Evolutionary conservation across 73 alveolate genomes (phyloP).

Genomic region (Symbiodinium pilosum): DNA sequence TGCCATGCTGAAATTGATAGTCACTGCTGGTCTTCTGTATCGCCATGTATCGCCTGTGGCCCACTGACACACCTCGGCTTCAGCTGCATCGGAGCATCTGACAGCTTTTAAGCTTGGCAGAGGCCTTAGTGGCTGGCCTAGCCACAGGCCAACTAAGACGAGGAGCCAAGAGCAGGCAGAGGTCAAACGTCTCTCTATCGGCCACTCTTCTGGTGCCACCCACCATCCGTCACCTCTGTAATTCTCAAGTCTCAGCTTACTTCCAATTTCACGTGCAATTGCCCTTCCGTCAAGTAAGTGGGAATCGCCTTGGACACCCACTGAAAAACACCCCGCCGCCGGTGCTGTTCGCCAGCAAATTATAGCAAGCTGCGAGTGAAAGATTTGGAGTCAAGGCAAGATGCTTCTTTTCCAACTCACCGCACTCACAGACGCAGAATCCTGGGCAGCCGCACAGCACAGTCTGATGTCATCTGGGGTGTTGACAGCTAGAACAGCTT

Average conservation of each 20-base stretch:
- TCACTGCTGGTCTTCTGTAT: no score
- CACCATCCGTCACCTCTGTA: conserved; percentile 73
- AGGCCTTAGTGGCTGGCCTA: no score
- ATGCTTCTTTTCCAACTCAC: background rate
- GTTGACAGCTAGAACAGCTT: no score
- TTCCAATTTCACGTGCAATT: background rate
- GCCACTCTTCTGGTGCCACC: conserved; percentile 37
- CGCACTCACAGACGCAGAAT: background rate
- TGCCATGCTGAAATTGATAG: no score
- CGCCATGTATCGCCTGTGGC: no score
- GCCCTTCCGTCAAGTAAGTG: background rate
- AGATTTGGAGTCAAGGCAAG: conserved; percentile 3
- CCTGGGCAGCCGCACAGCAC: no score
- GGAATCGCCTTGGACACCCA: no score
- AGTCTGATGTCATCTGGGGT: no score
- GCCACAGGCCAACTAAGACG: background rate
- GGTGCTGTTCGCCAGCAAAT: no score
- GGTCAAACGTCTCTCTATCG: background rate
- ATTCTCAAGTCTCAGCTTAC: no score
- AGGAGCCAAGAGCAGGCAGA: conserved; percentile 53
- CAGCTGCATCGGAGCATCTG: background rate
- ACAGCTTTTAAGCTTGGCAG: background rate
- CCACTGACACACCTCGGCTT: background rate
- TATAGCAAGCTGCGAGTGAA: no score
- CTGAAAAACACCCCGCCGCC: no score